Base-by-base conservation (phyloP, 1,284 basidiomycete species). In the Ceratobasidium papillatum region DNA sequence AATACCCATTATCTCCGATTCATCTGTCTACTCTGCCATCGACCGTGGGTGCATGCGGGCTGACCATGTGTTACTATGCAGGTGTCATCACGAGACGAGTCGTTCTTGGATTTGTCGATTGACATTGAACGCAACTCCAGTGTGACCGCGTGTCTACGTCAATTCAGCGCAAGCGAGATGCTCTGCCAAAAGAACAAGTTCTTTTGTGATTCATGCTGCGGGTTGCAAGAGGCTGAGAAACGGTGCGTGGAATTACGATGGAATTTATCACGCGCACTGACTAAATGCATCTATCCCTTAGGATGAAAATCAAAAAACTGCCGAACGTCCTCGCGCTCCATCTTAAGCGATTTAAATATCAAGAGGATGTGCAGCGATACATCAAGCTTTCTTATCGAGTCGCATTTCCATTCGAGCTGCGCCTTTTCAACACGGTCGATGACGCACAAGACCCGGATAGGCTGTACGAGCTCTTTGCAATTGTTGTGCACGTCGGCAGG, bases 81-180 rank as follows among this genome's bases (percentile, higher is more conserved):
- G 91, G 91, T 97, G n/a, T 98, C 96, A 1, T 93, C 94, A 19
- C 91, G 98, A 43, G 97, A 99, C 81, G 97, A 99, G 82, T 90
- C 91, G 9, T 99, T 99, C 83, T 87, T 99, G 71, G 98, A 99
- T 84, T 86, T 99, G 30, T 98, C 96, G 8, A 96, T 99, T 82
- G 97, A 99, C 82, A 99, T 99, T 78, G 95, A 98, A 81, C 94
- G 97, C 82, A 97, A 99, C 83, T 93, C 95, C 2, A 97, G 94
- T 77, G 91, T 99, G 66, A 97, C 96, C 0, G 93, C 96, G 5
- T 99, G 97, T 82, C 87, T 99, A 68, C 89, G 95, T 59, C 94
- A 97, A 81, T 99, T 99, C 82, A 97, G 95, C 79, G 95, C 96
- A 49, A 95, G 93, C 81, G 98, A 99, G 83, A 99, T 98, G 96